Conservation (phyloP, 495 filamentous ascomycete genomes). For the Articulospora tetracladia region DNA sequence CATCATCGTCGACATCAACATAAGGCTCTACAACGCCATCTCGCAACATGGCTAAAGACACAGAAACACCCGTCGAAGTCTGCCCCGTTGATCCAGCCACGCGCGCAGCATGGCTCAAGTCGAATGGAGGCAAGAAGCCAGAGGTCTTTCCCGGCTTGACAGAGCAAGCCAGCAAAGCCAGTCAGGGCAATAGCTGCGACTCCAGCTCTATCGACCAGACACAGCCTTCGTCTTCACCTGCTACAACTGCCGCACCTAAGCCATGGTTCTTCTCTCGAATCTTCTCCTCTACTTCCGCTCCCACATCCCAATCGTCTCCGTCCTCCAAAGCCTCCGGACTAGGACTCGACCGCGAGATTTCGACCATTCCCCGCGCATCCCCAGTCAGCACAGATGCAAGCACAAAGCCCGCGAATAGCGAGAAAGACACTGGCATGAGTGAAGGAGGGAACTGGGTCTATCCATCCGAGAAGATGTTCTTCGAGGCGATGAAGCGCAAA, state of each 20-base stretch:
- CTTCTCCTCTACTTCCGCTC: slow-evolving; percentile 9
- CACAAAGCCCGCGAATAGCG: slow-evolving; percentile 59
- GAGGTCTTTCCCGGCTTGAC: slow-evolving; percentile 15
- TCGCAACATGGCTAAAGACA: slow-evolving; percentile 22
- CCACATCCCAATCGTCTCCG: neutral
- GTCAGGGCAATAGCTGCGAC: slow-evolving; percentile 25
- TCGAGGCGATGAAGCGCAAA: slow-evolving; percentile 90
- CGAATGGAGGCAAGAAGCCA: slow-evolving; percentile 17
- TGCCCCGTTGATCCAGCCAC: slow-evolving; percentile 91
- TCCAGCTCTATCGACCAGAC: slow-evolving; percentile 20
- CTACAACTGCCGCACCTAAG: neutral
- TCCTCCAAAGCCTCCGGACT: slow-evolving; percentile 26
- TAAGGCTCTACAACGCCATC: neutral
- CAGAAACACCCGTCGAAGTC: slow-evolving; percentile 32
- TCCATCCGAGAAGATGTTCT: slow-evolving; percentile 93
- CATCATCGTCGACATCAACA: slow-evolving; percentile 2
- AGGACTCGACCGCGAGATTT: slow-evolving; percentile 66
- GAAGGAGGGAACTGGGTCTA: slow-evolving; percentile 89
- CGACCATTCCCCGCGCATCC: slow-evolving; percentile 67
- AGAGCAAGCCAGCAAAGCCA: slow-evolving; percentile 26
- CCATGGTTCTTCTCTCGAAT: slow-evolving; percentile 23
- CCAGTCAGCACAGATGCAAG: slow-evolving; percentile 37
- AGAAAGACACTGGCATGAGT: slow-evolving; percentile 66
- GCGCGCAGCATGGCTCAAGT: slow-evolving; percentile 72
- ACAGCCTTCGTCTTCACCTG: slow-evolving; percentile 8